phyloP scores from a whole-genome alignment of 805 yeast species.

The Saccharomycopsis synnaedendra region DNA sequence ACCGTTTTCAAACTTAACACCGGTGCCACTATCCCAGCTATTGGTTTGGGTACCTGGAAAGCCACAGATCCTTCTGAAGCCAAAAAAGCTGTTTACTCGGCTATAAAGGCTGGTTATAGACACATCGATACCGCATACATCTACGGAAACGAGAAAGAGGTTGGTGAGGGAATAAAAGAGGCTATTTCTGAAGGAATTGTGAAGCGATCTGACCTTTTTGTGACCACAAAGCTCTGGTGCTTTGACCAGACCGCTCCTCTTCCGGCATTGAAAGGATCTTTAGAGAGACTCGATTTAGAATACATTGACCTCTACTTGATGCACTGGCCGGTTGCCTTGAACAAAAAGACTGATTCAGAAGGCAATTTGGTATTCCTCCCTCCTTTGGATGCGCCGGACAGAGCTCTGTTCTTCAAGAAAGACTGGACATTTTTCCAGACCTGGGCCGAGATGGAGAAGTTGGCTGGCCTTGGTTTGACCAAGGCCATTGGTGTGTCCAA shows the following conservation, averaged over 20 bases:
- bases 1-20: conserved; percentile 2
- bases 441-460: conserved; percentile 52
- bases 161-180: conserved; percentile 50
- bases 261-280: conserved; percentile 49
- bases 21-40: conserved; percentile 22
- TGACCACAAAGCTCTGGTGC: conserved; percentile 86
- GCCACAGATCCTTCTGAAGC: conserved; percentile 26
- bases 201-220: conserved; percentile 61
- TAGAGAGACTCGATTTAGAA: conserved; percentile 60
- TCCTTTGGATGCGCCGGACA: not conserved
- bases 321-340: conserved; percentile 81
- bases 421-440: conserved; percentile 40
- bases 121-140: conserved; percentile 61
- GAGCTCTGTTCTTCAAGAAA: not conserved
- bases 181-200: conserved; percentile 61
- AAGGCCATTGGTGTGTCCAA: conserved; percentile 43
- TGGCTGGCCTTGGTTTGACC: conserved; percentile 29
- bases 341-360: conserved; percentile 22
- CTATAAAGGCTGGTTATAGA: conserved; percentile 70
- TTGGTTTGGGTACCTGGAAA: conserved; percentile 37
- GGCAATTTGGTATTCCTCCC: conserved; percentile 28
- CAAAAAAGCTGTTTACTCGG: conserved; percentile 33
- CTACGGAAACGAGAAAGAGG: conserved; percentile 59
- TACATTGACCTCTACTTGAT: conserved; percentile 77
- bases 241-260: conserved; percentile 66